Base-by-base conservation (phyloP, 2,329 filamentous ascomycete species). In the Ceratocystis destructans region DNA sequence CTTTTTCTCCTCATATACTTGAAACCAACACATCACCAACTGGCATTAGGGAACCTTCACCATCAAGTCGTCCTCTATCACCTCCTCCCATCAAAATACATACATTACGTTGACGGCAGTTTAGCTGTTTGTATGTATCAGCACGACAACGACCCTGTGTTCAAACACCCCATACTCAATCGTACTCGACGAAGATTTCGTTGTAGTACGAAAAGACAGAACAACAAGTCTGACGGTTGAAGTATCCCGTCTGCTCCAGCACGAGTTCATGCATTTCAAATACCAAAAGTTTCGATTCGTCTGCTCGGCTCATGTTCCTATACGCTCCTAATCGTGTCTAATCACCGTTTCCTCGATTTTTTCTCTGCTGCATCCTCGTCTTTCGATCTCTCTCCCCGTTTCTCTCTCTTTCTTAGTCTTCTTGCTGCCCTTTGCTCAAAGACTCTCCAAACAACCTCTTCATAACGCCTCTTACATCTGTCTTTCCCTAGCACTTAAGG, bases 91-190 rank as follows among this genome's bases (percentile, higher is more conserved):
- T 70, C 68, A 68, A 70, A 70, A 70, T 65, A 59, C 67, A 55
- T 64, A 44, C 61, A 41, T 25, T 53, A 62, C 61, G 33, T 65
- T 25, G 48, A 65, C 66, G 46, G 63, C 46, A 61, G 37, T 65
- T 70, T 72, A 76, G 73, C 74, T 74, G 75, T 74, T 76, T 88
- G 90, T 95, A 96, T 96, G 91, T 96, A 96, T 96, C 91, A 91
- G 90, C 88, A 90, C 89, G 88, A 88, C 86, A 77, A 82, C 75
- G 84, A 84, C 85, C 85, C 89, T 88, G 86, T 90, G 87, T 91
- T 90, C 86, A 89, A 87, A 89, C 87, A 93, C 87, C 86, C 87
- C 81, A 87, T 87, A 84, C 61, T 64, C 65, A 66, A 20, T 62
- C 62, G 55, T 62, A 67, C 67, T 67, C 64, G 64, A 66, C 64